These are phyloP conservation scores for Paraleonurus japonicus DNA, from an alignment of 257 asterid genomes.

Conservation along the genomic window DNA sequence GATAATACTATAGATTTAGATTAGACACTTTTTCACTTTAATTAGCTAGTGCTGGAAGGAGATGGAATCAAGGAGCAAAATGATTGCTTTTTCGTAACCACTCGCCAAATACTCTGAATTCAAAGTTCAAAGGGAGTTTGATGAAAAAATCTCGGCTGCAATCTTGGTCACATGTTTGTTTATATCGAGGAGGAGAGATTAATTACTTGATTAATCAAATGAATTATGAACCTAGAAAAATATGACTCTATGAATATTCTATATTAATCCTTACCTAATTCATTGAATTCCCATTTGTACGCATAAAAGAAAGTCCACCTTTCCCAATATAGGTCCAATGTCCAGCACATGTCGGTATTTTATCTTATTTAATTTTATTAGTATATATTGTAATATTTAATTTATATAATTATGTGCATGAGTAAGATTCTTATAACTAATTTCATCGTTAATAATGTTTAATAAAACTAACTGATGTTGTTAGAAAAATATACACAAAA, in stretches of 20 bases:
- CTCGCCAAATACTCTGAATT: conserved; percentile 17
- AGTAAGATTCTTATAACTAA: no score
- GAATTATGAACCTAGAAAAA: not conserved
- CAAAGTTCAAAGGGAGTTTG: conserved; percentile 23
- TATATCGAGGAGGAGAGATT: conserved; percentile 16
- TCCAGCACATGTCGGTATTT: not conserved
- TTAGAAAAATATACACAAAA: no score
- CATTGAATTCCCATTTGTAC: not conserved
- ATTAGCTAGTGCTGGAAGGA: not conserved
- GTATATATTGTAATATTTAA: not conserved
- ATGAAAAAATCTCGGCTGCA: conserved; percentile 37
- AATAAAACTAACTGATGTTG: no score
- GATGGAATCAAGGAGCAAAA: conserved; percentile 23
- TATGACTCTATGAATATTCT: not conserved
- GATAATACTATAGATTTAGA: not conserved
- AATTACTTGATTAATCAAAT: conserved; percentile 2
- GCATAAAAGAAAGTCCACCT: not conserved
- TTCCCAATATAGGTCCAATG: not conserved
- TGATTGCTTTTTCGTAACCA: conserved; percentile 3
- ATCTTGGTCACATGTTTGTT: conserved; percentile 31
- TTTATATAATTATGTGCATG: not conserved
- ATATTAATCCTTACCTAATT: conserved; percentile 16
- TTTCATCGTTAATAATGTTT: no score
- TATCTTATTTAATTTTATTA: not conserved
- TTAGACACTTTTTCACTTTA: not conserved